Conservation (phyloP, 805 yeast genomes). For the Lipomyces anomalus region DNA sequence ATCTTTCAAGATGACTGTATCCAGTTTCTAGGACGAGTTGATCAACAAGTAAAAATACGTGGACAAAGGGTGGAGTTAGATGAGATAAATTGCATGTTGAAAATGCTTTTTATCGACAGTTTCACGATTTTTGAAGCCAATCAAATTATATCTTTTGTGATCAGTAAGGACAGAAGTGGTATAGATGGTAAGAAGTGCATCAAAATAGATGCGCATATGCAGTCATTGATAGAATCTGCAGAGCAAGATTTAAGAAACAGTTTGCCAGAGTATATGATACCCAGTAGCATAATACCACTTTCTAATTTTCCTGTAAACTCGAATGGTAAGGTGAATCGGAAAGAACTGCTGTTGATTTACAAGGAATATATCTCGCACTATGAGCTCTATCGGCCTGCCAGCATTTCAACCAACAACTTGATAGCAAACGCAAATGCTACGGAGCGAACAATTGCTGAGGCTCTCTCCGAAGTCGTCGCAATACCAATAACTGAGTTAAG, state of each 20-base stretch:
- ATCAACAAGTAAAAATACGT: conserved; percentile 29
- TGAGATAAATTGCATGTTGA: conserved; percentile 27
- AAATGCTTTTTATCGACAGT: too few species aligned
- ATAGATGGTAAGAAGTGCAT: too few species aligned
- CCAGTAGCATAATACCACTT: conserved; percentile 11
- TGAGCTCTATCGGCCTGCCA: too few species aligned
- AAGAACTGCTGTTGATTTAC: too few species aligned
- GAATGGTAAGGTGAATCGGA: conserved; percentile 25
- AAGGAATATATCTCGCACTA: too few species aligned
- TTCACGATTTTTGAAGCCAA: too few species aligned
- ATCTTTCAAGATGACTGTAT: conserved; percentile 25
- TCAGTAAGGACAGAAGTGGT: too few species aligned
- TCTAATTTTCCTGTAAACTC: conserved; percentile 16
- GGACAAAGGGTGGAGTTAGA: conserved; percentile 32
- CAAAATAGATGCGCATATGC: too few species aligned
- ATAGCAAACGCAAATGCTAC: background rate
- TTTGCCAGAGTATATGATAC: conserved; percentile 26
- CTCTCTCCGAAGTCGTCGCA: conserved; percentile 3
- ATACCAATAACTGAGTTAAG: background rate
- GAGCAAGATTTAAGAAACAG: too few species aligned
- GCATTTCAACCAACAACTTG: too few species aligned
- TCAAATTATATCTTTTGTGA: too few species aligned
- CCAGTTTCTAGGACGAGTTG: conserved; percentile 28
- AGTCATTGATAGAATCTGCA: too few species aligned
- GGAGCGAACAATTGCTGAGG: conserved; percentile 9